Evolutionary conservation across 164 flowering plant genomes (phyloP).

Genomic region (Protea cynaroides): DNA sequence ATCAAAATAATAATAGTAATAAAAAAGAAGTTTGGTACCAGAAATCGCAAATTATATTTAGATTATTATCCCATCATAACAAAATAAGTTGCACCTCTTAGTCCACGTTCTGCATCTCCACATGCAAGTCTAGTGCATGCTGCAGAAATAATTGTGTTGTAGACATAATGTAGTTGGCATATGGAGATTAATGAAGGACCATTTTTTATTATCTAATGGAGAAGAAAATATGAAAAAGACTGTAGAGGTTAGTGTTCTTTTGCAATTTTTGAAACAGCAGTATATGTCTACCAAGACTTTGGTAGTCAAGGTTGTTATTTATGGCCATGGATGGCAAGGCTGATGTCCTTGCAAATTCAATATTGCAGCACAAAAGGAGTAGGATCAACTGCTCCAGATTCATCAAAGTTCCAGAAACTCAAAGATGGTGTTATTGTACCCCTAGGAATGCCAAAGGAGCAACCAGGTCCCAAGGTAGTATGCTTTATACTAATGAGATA

Average conservation of each 20-base stretch:
- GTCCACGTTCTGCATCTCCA: too few species aligned
- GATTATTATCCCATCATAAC: too few species aligned
- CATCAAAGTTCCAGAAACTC: constrained; percentile 40
- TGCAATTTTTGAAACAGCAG: neutral
- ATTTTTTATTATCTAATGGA: neutral
- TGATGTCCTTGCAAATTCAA: neutral
- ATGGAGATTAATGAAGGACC: neutral
- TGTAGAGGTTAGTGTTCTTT: neutral
- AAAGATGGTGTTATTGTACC: constrained; percentile 81
- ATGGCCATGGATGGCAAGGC: neutral
- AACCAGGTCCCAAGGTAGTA: constrained; percentile 36
- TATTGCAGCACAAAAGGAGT: constrained; percentile 89
- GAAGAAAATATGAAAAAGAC: neutral
- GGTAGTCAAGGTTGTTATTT: neutral
- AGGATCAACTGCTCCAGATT: constrained; percentile 69
- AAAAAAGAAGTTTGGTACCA: too few species aligned
- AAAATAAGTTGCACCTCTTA: too few species aligned
- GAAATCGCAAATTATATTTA: too few species aligned
- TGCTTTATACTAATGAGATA: neutral
- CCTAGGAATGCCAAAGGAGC: constrained; percentile 62
- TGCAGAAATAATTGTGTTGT: too few species aligned
- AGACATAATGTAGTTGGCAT: too few species aligned
- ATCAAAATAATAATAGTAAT: too few species aligned
- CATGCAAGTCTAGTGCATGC: too few species aligned
- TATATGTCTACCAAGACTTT: neutral